A percentile compares a stretch with the other conserved stretches of the same genome.
Conservation (phyloP, 129 eudicot species). For the Centaurea solstitialis region DNA sequence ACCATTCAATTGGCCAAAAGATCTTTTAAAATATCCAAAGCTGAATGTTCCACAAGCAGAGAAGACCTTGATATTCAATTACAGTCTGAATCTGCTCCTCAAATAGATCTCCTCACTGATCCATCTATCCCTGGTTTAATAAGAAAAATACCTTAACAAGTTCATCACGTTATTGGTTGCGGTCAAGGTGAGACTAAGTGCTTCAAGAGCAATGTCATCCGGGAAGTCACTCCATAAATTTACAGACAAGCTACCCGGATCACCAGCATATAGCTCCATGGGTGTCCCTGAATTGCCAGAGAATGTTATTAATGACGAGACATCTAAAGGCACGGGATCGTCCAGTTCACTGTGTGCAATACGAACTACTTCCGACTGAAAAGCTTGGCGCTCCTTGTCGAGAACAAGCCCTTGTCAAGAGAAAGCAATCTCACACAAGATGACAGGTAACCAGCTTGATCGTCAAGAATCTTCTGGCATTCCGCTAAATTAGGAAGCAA, state of each 20-base stretch:
- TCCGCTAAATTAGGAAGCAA: slow-evolving; percentile 95
- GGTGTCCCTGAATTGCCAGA: slow-evolving; percentile 87
- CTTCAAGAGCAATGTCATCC: slow-evolving; percentile 88
- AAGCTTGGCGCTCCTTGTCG: slow-evolving; percentile 77
- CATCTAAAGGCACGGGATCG: slow-evolving; percentile 92
- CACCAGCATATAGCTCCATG: slow-evolving; percentile 85
- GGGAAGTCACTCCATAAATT: slow-evolving; percentile 95
- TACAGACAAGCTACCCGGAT: slow-evolving; percentile 80
- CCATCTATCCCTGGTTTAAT: no score
- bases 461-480: slow-evolving; percentile 87
- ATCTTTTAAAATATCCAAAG: no score
- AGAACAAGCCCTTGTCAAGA: slow-evolving; percentile 80
- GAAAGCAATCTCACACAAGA: slow-evolving; percentile 93
- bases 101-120: no score
- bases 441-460: slow-evolving; percentile 87
- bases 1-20: no score
- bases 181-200: slow-evolving; percentile 78
- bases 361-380: slow-evolving; percentile 85
- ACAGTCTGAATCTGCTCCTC: no score
- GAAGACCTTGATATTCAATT: no score
- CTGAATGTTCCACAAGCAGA: no score
- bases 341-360: slow-evolving; percentile 92
- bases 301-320: slow-evolving; percentile 84
- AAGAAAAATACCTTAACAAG: slow-evolving; percentile 73
- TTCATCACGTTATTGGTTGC: slow-evolving; percentile 81